A percentile compares a stretch with the other conserved stretches of the same genome.
phyloP scores from a whole-genome alignment of 805 yeast genomes.

The Nakazawaea ambrosiae region DNA sequence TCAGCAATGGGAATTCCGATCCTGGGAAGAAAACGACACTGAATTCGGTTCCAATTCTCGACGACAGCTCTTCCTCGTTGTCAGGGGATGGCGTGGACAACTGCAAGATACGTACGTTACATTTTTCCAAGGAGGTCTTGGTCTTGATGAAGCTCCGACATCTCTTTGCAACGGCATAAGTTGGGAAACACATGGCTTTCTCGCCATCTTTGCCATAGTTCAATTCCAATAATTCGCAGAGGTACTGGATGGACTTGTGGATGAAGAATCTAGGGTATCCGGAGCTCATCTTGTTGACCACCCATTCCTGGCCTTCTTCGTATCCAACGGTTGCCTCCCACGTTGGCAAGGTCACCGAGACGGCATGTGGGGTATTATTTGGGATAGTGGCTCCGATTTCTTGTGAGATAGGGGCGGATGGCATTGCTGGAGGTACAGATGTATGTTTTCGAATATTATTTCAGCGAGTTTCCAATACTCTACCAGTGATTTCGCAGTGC shows the following conservation, averaged over 20 bases:
- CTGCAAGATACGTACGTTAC: conserved; percentile 58
- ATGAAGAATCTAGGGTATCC: conserved; percentile 89
- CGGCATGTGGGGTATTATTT: conserved; percentile 85
- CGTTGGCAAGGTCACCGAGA: conserved; percentile 89
- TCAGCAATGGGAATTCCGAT: conserved; percentile 54
- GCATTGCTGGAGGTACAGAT: conserved; percentile 3
- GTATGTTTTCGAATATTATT: no score
- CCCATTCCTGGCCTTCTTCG: conserved; percentile 84
- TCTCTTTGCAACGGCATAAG: conserved; percentile 71
- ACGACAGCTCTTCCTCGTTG: conserved; percentile 49
- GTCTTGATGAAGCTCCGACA: conserved; percentile 72
- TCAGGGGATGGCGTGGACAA: conserved; percentile 65
- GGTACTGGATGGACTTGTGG: conserved; percentile 53
- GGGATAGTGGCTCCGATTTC: conserved; percentile 83
- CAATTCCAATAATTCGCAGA: conserved; percentile 45
- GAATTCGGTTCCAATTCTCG: conserved; percentile 58
- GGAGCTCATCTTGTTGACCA: conserved; percentile 65
- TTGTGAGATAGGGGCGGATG: conserved; percentile 23
- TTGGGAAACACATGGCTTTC: conserved; percentile 66
- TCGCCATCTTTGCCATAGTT: conserved; percentile 82
- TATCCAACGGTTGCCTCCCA: conserved; percentile 93
- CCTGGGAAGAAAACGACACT: conserved; percentile 75
- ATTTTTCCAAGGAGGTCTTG: conserved; percentile 27
- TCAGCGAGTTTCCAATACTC: not conserved
- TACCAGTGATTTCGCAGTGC: no score